These are phyloP conservation scores for Triangularia setosa DNA, from an alignment of 2,329 filamentous ascomycete genomes.

Conservation along the genomic window DNA sequence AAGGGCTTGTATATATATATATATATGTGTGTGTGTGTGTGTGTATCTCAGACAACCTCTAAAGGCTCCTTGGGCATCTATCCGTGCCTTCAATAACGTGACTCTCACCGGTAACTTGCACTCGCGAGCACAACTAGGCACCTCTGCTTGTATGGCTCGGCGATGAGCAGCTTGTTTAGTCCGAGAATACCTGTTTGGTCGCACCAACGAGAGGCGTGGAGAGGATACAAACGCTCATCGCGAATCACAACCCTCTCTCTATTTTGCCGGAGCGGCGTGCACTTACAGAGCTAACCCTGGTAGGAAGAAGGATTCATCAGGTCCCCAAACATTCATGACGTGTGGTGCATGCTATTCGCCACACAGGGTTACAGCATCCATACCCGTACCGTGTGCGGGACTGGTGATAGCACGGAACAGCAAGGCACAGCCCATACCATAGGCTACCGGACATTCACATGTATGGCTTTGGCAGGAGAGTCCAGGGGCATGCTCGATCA, in stretches of 20 bases:
- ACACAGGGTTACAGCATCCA: background rate
- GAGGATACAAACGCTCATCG: background rate
- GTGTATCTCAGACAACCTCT: background rate
- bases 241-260: background rate
- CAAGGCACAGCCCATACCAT: background rate
- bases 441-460: background rate
- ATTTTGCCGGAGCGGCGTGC: background rate
- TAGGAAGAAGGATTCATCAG: background rate
- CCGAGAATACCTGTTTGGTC: background rate
- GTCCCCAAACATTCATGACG: background rate
- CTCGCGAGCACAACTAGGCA: background rate
- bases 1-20: background rate
- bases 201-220: background rate
- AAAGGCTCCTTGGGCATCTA: background rate
- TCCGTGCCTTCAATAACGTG: background rate
- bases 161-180: background rate
- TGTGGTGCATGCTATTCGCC: background rate
- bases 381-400: background rate
- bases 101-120: background rate
- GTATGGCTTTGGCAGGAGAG: background rate
- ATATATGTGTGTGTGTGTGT: too few species aligned
- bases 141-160: background rate
- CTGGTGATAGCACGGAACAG: background rate
- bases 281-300: background rate
- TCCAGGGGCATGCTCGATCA: background rate